Evolutionary conservation across 176 grass and related monocot genomes (phyloP), one percentile per base, ranked within the genome.

Genomic region (Panicum miliaceum): DNA sequence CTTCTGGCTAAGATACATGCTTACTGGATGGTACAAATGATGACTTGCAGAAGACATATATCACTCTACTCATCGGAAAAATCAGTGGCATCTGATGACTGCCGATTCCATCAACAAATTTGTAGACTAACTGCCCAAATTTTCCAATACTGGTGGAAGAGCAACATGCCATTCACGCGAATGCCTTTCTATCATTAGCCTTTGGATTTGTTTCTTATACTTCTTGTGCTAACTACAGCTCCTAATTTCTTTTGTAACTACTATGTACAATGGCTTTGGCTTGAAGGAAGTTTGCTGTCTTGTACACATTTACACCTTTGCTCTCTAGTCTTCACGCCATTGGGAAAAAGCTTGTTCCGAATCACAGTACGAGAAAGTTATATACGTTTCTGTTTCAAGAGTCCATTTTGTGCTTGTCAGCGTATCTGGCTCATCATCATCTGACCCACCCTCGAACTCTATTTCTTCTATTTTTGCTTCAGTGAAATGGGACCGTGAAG

Each of bases 21-120:
- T 98, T 61, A 90, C 96, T 41, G 96, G 96, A 89, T 98, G 96
- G 96, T 98, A 98, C 87, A 98, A 98, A 92, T 93, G 78, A 93
- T 81, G 15, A 77, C 48, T 52, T 34, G 71, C 25, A 14, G 67
- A 46, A 26, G 41, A 52, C 68, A 40, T 34, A 27, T 43, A 1
- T 7, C n/a, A 8, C 56, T 8, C 46, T 40, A 14, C 66, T 42
- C 15, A n/a, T 71, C 62, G 14, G 32, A 35, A 19, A 72, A 77
- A 12, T 12, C 41, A 36, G 62, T 71, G 75, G 20, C 14, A 47
- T 63, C 35, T 32, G 56, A 71, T 71, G 65, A 50, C 27, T 75
- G 60, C 51, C 53, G 14, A 58, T 66, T 77, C 7, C 27, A 0
- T 74, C 34, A 45, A 63, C 23, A 43, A 53, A 40, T 54, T 20